Evolutionary conservation across 176 grass and related monocot species (phyloP).

Genomic region (Aegilops umbellulata): DNA sequence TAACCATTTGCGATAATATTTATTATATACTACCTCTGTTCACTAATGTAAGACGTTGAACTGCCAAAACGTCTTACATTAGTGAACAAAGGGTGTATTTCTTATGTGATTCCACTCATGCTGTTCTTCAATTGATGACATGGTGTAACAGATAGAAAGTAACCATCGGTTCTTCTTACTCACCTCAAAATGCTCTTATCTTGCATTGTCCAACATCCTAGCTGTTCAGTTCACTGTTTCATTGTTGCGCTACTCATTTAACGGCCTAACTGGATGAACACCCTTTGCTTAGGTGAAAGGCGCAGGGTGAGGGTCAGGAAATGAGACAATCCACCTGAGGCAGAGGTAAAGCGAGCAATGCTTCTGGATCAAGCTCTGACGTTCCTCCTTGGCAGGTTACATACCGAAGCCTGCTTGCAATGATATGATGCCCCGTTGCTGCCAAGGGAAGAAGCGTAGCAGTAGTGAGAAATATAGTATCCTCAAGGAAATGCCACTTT

Average conservation of each 20-base stretch:
- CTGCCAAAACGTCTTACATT: too few species aligned
- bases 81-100: too few species aligned
- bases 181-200: neutral
- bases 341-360: neutral
- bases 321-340: neutral
- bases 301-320: neutral
- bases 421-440: neutral
- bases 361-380: neutral
- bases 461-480: neutral
- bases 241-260: constrained; percentile 1
- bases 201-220: constrained; percentile 9
- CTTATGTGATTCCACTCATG: neutral
- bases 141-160: neutral
- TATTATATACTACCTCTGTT: too few species aligned
- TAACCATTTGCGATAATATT: too few species aligned
- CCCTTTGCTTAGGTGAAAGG: constrained; percentile 5
- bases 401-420: neutral
- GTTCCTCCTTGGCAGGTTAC: neutral
- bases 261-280: constrained; percentile 6
- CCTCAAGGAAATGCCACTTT: constrained; percentile 1
- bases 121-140: neutral
- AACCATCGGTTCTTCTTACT: neutral
- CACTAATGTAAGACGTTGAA: too few species aligned
- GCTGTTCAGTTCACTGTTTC: neutral
- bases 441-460: neutral